A percentile compares a stretch with the other conserved stretches of the same genome.
Evolutionary conservation across 345 rosid genomes (phyloP).

Genomic region (Pistacia atlantica): DNA sequence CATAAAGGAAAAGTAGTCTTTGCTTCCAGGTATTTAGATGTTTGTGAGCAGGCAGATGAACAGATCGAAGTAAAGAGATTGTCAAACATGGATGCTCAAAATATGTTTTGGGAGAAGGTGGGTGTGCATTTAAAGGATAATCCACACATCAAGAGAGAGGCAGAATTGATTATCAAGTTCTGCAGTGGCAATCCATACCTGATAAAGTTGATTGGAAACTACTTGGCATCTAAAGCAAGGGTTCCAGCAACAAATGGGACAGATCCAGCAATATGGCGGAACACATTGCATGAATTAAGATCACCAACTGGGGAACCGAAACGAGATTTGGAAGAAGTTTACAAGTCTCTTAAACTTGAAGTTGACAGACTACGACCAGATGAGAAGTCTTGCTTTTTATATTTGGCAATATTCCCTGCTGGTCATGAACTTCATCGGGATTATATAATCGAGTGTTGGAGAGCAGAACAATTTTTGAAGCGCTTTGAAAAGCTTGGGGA

Average conservation of each 20-base stretch:
- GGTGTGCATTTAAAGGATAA: too few relatives aligned
- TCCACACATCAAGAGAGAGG: not conserved
- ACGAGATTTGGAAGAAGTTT: not conserved
- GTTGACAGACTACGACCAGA: not conserved
- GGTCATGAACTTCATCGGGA: constrained; percentile 17
- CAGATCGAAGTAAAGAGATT: not conserved
- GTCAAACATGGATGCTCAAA: constrained; percentile 1
- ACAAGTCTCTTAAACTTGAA: constrained; percentile 17
- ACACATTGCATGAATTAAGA: not conserved
- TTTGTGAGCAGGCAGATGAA: not conserved
- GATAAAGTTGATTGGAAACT: constrained; percentile 5
- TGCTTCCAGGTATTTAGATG: not conserved
- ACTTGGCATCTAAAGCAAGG: not conserved
- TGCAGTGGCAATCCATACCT: constrained; percentile 14
- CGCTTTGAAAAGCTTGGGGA: not conserved
- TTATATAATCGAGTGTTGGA: constrained; percentile 31
- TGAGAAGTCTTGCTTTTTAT: constrained; percentile 12
- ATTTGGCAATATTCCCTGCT: constrained; percentile 21
- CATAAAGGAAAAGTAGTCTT: constrained; percentile 21
- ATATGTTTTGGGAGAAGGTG: not conserved
- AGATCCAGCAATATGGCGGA: not conserved
- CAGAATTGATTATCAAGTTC: not conserved
- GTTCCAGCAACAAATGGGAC: too few relatives aligned
- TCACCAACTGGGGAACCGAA: not conserved
- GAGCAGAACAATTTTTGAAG: constrained; percentile 14